Base-by-base conservation (phyloP, 306 rosid species). In the Dryas octopetala region DNA sequence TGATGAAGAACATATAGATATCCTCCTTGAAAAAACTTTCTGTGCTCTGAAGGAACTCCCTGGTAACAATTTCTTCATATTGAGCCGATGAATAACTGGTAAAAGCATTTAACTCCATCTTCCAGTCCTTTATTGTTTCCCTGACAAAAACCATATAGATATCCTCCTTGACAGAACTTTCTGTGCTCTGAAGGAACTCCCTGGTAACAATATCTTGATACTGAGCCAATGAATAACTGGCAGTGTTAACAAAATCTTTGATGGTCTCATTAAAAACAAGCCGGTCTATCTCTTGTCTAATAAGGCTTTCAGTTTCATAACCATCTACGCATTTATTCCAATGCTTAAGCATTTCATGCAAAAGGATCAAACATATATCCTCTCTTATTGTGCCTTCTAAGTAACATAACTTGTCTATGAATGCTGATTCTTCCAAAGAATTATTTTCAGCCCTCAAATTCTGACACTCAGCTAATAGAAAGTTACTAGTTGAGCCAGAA, bases 41-140 rank as follows among this genome's bases (percentile, higher is more conserved):
- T 13, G 48, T 54, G 41, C 44, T n/a, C 51, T 17, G 52, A 62
- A 41, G 51, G 40, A 68, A 17, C 68, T 68, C 59, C 12, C 28
- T 48, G 1, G 26, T 15, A 63, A 38, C 19, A 23, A 46, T 63
- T 23, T 76, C 74, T 74, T 28, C 79, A 68, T 14, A 46, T 64
- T 80, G 75, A 48, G 6, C 71, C 43, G 38, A 73, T 59, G 51
- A 64, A 55, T 58, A 72, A 78, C 55, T 76, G 61, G 62, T 26
- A 15, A 70, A 70, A 63, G 62, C 50, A 6, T 81, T 86, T 70
- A 85, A 70, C 38, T 80, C 76, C 71, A 66, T 28, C 51, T 77
- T 62, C 96, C 90, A 88, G 70, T 90, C 85, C 71, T 81, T 63
- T 40, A 85, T 28, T 70, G 78, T 82, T 61, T 80, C 78, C 63